These are phyloP conservation scores for Geranomyces variabilis DNA, from an alignment of 192 early-diverging fungal species.

Conservation along the genomic window DNA sequence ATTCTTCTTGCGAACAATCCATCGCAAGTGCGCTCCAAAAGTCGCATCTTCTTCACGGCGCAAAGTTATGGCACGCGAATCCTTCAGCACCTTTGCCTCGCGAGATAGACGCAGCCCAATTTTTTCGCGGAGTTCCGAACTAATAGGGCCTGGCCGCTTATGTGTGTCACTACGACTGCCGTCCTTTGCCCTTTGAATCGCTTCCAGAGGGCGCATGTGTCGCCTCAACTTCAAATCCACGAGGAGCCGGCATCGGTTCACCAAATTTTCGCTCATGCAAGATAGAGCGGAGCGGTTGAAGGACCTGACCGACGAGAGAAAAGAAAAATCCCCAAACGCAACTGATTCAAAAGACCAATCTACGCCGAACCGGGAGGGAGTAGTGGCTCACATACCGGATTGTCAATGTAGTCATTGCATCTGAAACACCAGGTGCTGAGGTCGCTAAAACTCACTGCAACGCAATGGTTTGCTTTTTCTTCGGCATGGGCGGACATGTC, in stretches of 20 bases:
- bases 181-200: constrained; percentile 7
- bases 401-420: constrained; percentile 11
- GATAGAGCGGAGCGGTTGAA: background rate
- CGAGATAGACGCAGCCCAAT: too few species aligned
- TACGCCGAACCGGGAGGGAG: background rate
- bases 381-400: background rate
- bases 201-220: background rate
- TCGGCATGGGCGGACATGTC: background rate
- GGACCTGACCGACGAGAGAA: background rate
- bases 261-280: constrained; percentile 5
- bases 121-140: too few species aligned
- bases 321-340: background rate
- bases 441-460: constrained; percentile 1
- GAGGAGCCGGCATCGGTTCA: background rate
- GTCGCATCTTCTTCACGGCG: too few species aligned
- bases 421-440: background rate
- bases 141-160: too few species aligned
- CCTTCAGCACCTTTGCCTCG: too few species aligned
- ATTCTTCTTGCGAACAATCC: too few species aligned
- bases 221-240: background rate
- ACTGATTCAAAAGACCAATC: background rate
- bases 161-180: background rate
- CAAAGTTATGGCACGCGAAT: too few species aligned
- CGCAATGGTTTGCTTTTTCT: background rate
- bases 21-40: too few species aligned